A percentile compares a stretch with the other conserved stretches of the same genome.
phyloP scores from a whole-genome alignment of 2,329 filamentous ascomycete genomes.

The Claviceps sp. region DNA sequence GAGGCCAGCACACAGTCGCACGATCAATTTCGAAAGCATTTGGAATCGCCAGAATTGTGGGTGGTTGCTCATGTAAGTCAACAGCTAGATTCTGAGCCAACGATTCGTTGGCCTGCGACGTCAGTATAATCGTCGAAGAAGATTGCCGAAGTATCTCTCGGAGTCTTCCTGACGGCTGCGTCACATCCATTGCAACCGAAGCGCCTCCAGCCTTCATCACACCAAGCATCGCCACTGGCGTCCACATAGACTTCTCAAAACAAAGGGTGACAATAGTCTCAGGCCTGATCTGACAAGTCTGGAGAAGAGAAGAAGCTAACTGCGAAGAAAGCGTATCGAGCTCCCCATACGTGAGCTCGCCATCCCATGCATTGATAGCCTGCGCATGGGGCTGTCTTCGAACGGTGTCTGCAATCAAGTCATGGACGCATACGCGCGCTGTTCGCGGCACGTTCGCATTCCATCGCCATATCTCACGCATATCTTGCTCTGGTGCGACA shows the following conservation, averaged over 20 bases:
- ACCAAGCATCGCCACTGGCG: constrained; percentile 29
- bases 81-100: not conserved
- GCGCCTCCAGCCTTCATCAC: constrained; percentile 34
- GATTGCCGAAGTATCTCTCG: constrained; percentile 29
- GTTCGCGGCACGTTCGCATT: constrained; percentile 27
- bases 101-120: not conserved
- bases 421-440: constrained; percentile 31
- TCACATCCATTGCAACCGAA: constrained; percentile 32
- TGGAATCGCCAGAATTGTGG: not conserved
- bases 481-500: not conserved
- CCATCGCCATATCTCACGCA: constrained; percentile 28
- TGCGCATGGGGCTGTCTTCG: constrained; percentile 21
- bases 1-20: too few species aligned
- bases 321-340: constrained; percentile 28
- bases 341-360: constrained; percentile 31
- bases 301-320: constrained; percentile 26
- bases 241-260: constrained; percentile 36
- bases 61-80: not conserved
- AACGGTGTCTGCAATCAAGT: constrained; percentile 28
- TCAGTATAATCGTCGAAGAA: not conserved
- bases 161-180: constrained; percentile 30
- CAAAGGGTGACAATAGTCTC: constrained; percentile 34
- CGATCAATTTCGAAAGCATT: too few species aligned
- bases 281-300: constrained; percentile 19
- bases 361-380: constrained; percentile 38